Base-by-base conservation (phyloP, 345 rosid species). In the Bruguiera sexangula region DNA sequence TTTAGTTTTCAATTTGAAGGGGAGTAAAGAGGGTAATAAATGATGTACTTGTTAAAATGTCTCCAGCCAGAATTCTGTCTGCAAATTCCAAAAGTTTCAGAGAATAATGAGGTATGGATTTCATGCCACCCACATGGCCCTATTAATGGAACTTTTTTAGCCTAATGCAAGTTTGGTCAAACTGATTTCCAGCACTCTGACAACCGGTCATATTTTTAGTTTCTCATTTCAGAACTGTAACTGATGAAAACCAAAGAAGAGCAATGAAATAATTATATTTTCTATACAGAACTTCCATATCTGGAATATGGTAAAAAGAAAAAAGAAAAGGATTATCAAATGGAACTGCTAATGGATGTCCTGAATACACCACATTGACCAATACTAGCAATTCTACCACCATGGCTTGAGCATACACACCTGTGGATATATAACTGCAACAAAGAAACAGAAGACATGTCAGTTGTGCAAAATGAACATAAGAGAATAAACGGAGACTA, bases 371-470 rank as follows among this genome's bases (percentile, higher is more conserved):
- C 62, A 59, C 19, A 71, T 24, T 46, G 67, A 78, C 56, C 60
- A 62, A 60, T 69, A 65, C 53, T 34, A 77, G 9, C 59, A 57
- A 20, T 68, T 75, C 55, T 66, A 73, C 63, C 76, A 73, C 63
- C 76, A 73, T 62, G 61, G 73, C 60, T 69, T 24, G 67, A 69
- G 75, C 46, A 36, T 57, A 85, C 97, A 74, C 81, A 95, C 97
- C 97, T 92, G 99, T 63, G 97, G 93, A 84, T 81, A 95, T 68
- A 89, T 88, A 77, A 81, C 98, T 91, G 97, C 75, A 78, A 77
- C 63, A 66, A 69, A 68, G 32, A 67, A 31, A 75, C 53, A 66
- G 21, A 60, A 75, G 63, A 43, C 21, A 36, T 59, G 69, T 76
- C 69, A 83, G 74, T 22, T 46, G 24, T 13, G n/a, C 65, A 39